Evolutionary conservation across 208 protist species (phyloP).

Genomic region (Leishmania amazonensis): DNA sequence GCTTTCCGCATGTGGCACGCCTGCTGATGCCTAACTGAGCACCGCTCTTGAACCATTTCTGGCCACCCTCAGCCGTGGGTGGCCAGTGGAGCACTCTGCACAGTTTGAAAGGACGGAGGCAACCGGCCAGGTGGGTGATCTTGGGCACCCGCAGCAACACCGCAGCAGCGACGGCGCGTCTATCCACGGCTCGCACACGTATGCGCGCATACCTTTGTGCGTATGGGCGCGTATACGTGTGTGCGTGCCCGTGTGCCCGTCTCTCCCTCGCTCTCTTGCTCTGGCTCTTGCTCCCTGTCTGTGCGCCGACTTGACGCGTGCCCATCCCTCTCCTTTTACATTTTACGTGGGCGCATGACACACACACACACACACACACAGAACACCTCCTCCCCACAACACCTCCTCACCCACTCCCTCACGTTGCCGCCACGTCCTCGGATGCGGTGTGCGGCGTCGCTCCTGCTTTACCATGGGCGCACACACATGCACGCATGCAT

Average conservation of each 20-base stretch:
- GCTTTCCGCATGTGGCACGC: constrained; percentile 58
- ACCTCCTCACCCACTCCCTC: too few species aligned
- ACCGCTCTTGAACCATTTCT: neutral
- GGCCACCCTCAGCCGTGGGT: neutral
- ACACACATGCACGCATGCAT: neutral
- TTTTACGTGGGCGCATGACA: too few species aligned
- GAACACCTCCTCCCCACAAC: too few species aligned
- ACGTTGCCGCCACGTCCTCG: too few species aligned
- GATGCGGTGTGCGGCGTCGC: too few species aligned
- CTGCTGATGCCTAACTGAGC: constrained; percentile 48
- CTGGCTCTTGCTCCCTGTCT: neutral
- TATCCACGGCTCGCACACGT: neutral
- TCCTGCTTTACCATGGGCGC: neutral
- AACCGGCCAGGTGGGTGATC: neutral
- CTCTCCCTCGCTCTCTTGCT: neutral
- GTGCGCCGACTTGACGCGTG: neutral
- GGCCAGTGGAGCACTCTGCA: neutral
- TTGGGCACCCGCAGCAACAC: neutral
- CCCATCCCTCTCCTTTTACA: neutral
- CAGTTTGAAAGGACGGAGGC: neutral
- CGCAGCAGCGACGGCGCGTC: neutral
- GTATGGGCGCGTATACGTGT: constrained; percentile 17
- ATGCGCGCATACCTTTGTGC: constrained; percentile 29
- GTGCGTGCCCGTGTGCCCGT: neutral
- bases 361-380: neutral